These are phyloP conservation scores for Pestalotiopsis sp. DNA, from an alignment of 2,329 filamentous ascomycete genomes.

Conservation along the genomic window DNA sequence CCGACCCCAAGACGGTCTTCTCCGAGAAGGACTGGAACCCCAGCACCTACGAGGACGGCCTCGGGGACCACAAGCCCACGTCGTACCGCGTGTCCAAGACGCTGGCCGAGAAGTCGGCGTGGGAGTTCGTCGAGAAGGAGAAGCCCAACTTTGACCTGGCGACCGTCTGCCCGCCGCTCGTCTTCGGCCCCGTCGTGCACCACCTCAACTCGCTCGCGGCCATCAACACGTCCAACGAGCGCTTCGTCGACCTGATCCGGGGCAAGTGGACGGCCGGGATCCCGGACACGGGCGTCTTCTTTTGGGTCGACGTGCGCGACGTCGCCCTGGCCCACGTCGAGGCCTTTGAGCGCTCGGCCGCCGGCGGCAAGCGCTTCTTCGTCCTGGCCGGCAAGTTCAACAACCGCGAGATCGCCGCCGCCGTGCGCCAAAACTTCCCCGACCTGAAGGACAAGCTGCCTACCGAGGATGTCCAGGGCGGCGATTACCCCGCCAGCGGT, in stretches of 20 bases:
- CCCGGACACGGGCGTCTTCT: conserved; percentile 42
- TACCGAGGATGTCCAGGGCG: conserved; percentile 44
- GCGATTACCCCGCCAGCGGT: conserved; percentile 42
- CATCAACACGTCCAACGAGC: conserved; percentile 58
- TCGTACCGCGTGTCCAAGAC: conserved; percentile 60
- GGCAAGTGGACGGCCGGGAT: conserved; percentile 52
- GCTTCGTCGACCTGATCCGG: conserved; percentile 52
- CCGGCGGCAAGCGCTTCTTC: conserved; percentile 55
- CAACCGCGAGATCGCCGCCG: conserved; percentile 47
- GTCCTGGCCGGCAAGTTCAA: conserved; percentile 49
- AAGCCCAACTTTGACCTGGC: conserved; percentile 52
- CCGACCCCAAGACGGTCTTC: conserved; percentile 44
- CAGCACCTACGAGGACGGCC: conserved; percentile 46
- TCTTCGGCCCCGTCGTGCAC: conserved; percentile 56
- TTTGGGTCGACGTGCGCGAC: conserved; percentile 62
- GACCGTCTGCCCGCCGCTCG: conserved; percentile 58
- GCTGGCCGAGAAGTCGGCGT: conserved; percentile 55
- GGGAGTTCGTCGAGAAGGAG: conserved; percentile 51
- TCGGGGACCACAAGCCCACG: conserved; percentile 39
- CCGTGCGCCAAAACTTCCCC: conserved; percentile 51
- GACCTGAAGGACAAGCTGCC: conserved; percentile 52
- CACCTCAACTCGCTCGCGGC: conserved; percentile 45
- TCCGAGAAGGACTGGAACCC: conserved; percentile 58
- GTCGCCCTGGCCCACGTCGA: conserved; percentile 55
- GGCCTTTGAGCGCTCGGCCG: conserved; percentile 51